Evolutionary conservation across 2,329 filamentous ascomycete genomes (phyloP).

Genomic region (Raffaelea arxii): DNA sequence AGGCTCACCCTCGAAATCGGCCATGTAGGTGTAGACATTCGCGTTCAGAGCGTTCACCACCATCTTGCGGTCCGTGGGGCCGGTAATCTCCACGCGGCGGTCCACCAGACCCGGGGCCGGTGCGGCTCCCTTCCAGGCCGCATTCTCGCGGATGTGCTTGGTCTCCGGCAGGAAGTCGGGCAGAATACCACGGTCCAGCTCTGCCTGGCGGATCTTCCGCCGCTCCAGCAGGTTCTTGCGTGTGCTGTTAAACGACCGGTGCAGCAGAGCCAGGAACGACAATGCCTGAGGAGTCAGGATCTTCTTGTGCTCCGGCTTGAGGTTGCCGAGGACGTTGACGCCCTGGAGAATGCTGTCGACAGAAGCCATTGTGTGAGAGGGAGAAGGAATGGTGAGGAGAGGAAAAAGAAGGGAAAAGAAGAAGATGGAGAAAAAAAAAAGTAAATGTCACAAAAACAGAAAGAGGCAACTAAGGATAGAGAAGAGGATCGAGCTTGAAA

Average conservation of each 20-base stretch:
- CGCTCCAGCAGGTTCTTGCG: constrained; percentile 85
- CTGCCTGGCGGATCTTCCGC: constrained; percentile 75
- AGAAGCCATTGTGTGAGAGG: constrained; percentile 46
- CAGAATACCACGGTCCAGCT: constrained; percentile 80
- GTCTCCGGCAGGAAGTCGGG: constrained; percentile 96
- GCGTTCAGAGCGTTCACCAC: constrained; percentile 95
- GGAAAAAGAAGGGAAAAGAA: neutral
- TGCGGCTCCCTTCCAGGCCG: constrained; percentile 84
- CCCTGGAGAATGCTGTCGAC: constrained; percentile 75
- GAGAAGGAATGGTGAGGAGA: neutral
- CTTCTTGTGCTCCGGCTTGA: constrained; percentile 74
- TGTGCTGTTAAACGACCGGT: constrained; percentile 85
- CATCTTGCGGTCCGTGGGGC: constrained; percentile 97
- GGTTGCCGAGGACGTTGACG: constrained; percentile 72
- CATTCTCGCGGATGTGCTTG: constrained; percentile 86
- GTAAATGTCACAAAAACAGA: neutral
- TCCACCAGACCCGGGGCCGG: constrained; percentile 90
- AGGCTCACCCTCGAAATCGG: constrained; percentile 83
- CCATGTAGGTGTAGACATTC: constrained; percentile 98
- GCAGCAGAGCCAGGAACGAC: constrained; percentile 86
- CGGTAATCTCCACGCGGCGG: constrained; percentile 92
- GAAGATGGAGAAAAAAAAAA: neutral
- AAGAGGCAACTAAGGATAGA: neutral
- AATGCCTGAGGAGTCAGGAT: constrained; percentile 86
- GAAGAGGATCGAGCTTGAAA: neutral